Evolutionary conservation across 306 rosid species (phyloP).

Genomic region (Cicer yamashitae): DNA sequence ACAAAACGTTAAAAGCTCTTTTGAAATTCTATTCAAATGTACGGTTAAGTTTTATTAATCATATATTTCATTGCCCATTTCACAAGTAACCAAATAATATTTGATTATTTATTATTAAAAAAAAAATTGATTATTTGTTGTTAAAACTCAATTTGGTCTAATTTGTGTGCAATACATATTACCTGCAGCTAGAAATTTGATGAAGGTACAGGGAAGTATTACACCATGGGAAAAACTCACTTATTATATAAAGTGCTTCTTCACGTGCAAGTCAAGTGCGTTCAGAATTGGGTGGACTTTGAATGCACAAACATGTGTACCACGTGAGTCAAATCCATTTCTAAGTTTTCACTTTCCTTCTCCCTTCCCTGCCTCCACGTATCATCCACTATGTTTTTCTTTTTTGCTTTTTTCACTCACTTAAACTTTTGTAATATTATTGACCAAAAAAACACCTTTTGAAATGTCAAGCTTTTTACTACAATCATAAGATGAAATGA

Average conservation of each 20-base stretch:
- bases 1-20: no score
- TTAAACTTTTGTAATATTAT: neutral
- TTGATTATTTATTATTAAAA: no score
- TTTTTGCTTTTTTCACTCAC: neutral
- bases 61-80: no score
- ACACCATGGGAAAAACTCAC: neutral
- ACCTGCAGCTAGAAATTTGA: neutral
- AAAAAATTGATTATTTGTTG: no score
- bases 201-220: constrained; percentile 27
- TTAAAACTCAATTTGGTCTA: neutral
- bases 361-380: constrained; percentile 32
- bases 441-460: neutral
- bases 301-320: constrained; percentile 16
- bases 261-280: constrained; percentile 28
- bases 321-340: constrained; percentile 26
- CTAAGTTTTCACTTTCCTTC: constrained; percentile 25
- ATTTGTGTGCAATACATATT: neutral
- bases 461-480: neutral
- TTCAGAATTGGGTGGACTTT: constrained; percentile 30
- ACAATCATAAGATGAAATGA: neutral
- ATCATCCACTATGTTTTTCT: constrained; percentile 11
- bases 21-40: no score
- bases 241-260: neutral
- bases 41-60: no score
- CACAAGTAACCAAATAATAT: no score